These are phyloP conservation scores for Schizothecium vesticola DNA, from an alignment of 495 filamentous ascomycete species.

Conservation along the genomic window DNA sequence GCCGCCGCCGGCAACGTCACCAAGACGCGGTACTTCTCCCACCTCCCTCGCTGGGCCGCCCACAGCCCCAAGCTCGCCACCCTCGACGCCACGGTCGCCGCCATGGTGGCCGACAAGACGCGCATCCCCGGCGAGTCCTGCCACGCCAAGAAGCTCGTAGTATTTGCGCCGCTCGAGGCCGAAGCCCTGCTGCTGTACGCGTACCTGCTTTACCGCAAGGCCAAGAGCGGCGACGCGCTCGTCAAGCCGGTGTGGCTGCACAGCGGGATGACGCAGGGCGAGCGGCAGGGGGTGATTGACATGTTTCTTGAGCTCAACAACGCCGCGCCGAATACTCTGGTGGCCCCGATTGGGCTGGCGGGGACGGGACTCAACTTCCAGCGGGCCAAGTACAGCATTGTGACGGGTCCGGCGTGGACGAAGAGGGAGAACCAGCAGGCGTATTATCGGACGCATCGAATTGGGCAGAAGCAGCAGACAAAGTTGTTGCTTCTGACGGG, in stretches of 20 bases:
- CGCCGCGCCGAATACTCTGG: slow-evolving; percentile 21
- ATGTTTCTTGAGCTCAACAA: slow-evolving; percentile 15
- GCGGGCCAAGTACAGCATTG: slow-evolving; percentile 18
- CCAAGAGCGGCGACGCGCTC: neutral
- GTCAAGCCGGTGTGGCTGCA: slow-evolving; percentile 15
- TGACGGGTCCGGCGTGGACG: slow-evolving; percentile 25
- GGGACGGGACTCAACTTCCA: slow-evolving; percentile 30
- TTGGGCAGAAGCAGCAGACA: slow-evolving; percentile 19
- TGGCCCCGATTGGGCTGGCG: slow-evolving; percentile 16
- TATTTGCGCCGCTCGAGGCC: slow-evolving; percentile 23
- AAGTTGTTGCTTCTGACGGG: slow-evolving; percentile 14
- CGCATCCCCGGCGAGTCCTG: slow-evolving; percentile 7
- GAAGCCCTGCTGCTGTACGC: slow-evolving; percentile 18
- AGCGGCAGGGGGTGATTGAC: slow-evolving; percentile 11
- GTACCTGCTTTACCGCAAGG: slow-evolving; percentile 13
- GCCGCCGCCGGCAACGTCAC: slow-evolving; percentile 1
- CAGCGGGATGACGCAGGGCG: neutral
- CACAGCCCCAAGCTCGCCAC: slow-evolving; percentile 19
- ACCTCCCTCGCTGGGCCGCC: slow-evolving; percentile 15
- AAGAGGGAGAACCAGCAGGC: slow-evolving; percentile 27
- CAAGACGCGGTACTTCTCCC: slow-evolving; percentile 12
- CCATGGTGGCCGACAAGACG: slow-evolving; percentile 10
- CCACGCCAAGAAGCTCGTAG: slow-evolving; percentile 18
- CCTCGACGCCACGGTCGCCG: slow-evolving; percentile 5
- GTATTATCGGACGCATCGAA: slow-evolving; percentile 22